phyloP scores from a whole-genome alignment of 202 grass and related monocot genomes.

The Eragrostis tef region DNA sequence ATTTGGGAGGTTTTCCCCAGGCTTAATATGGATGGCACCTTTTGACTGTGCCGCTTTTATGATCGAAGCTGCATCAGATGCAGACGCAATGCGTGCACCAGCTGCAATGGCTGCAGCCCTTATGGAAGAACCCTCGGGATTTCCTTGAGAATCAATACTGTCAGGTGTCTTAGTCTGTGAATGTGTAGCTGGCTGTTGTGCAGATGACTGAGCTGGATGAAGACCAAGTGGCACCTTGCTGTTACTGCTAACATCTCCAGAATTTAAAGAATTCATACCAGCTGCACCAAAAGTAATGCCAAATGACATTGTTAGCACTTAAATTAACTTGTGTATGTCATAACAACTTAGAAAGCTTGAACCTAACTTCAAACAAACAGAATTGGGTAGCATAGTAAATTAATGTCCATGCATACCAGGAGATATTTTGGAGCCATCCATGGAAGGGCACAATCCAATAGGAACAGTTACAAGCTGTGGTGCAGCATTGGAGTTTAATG shows the following conservation, averaged over 20 bases:
- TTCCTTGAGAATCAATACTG: slow-evolving; percentile 20
- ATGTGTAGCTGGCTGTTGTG: slow-evolving; percentile 37
- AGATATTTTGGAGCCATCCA: slow-evolving; percentile 49
- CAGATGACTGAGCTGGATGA: slow-evolving; percentile 40
- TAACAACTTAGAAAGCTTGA: slow-evolving; percentile 25
- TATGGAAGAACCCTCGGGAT: slow-evolving; percentile 51
- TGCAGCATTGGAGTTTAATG: slow-evolving; percentile 32
- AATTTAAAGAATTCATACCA: slow-evolving; percentile 46
- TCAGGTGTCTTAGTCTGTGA: slow-evolving; percentile 37
- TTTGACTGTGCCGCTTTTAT: slow-evolving; percentile 65
- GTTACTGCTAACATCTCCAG: slow-evolving; percentile 29
- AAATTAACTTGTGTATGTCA: slow-evolving; percentile 14
- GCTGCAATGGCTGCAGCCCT: slow-evolving; percentile 65
- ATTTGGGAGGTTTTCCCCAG: slow-evolving; percentile 51
- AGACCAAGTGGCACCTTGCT: slow-evolving; percentile 43
- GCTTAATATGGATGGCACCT: slow-evolving; percentile 55
- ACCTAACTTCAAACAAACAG: background rate
- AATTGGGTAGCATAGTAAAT: slow-evolving; percentile 33
- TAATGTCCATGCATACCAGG: slow-evolving; percentile 41
- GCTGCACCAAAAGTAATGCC: slow-evolving; percentile 47
- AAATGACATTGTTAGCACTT: slow-evolving; percentile 18
- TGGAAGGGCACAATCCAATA: slow-evolving; percentile 57
- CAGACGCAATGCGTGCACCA: slow-evolving; percentile 57
- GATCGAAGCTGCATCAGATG: slow-evolving; percentile 64
- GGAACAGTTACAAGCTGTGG: slow-evolving; percentile 61